Evolutionary conservation across 31 red algal species (phyloP), one percentile per base, ranked within the genome.

Genomic region (Pterothamnion heteromorphum): DNA sequence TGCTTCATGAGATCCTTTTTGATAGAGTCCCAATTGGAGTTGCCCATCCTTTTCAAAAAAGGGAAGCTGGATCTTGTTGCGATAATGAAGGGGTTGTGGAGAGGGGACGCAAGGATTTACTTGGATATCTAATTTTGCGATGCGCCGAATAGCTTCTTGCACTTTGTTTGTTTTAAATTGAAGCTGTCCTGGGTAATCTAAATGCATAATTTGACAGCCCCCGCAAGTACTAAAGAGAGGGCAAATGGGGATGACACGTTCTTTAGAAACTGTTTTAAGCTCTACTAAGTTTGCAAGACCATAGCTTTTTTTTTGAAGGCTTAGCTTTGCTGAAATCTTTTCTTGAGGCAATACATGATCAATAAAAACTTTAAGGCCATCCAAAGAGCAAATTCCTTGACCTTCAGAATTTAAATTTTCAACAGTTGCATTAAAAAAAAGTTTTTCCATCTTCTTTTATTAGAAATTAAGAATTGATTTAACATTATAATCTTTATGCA

Each of bases 151-250:
- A 76, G 72, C 72, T 30, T 76, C 30, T 34, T 92, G 81, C 18
- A 98, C 74, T 83, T 97, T 95, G 0, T 3, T 38, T 44, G 91
- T 86, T 78, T 99, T 99, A 35, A 94, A 32, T 41, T 57, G 86
- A 76, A 97, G 26, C 92, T 99, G 98, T 91, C 44, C 44, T 21
- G 57, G 76, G 87, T 99, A 99, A 35, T 58, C 9, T 0, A 99
- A 38, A 74, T 99, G 90, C 95, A 96, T 94, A 26, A 90, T 91
- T 27, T 80, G 92, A 89, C 98, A 99, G 21, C 98, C 98, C 39
- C 98, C 96, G 81, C 98, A 99, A 76, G 72, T 30, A 76, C 72
- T 32, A 76, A 76, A 76, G 72, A 30, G 72, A 30, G 23, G 23
- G 30, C 72, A 76, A 76, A 76, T 30, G 23, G 72, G 72, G 30